A percentile compares a stretch with the other conserved stretches of the same genome.
These are phyloP conservation scores for Bondarzewia mesenterica DNA, from an alignment of 1,284 basidiomycete genomes.

Conservation along the genomic window DNA sequence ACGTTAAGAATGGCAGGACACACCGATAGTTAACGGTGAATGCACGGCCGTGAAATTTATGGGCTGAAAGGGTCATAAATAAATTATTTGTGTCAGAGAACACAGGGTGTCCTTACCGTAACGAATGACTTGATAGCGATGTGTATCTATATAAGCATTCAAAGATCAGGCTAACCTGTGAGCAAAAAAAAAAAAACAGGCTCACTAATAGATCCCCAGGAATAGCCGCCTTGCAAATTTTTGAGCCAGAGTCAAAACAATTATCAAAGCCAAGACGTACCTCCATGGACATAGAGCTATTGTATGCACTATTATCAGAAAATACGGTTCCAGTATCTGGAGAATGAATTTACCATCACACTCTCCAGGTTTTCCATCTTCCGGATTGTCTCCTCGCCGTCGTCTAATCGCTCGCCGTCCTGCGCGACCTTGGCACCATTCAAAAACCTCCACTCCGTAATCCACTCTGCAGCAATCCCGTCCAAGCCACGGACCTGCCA, in stretches of 20 bases:
- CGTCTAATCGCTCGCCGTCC: constrained; percentile 24
- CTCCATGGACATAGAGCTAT: constrained; percentile 73
- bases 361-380: constrained; percentile 48
- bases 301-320: too few species aligned
- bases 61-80: constrained; percentile 30
- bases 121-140: constrained; percentile 61
- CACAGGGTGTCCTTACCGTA: constrained; percentile 31
- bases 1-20: too few species aligned
- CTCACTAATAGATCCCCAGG: constrained; percentile 60
- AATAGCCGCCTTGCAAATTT: constrained; percentile 42
- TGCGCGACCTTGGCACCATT: constrained; percentile 16
- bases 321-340: too few species aligned
- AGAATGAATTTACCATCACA: constrained; percentile 40
- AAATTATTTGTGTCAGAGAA: constrained; percentile 1
- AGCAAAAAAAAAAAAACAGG: constrained; percentile 3
- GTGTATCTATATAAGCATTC: constrained; percentile 44
- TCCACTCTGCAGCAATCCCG: constrained; percentile 76
- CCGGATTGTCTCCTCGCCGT: constrained; percentile 30
- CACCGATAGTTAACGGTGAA: constrained; percentile 57
- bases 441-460: constrained; percentile 50
- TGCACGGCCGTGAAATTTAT: constrained; percentile 63
- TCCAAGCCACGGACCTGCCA: constrained; percentile 74
- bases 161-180: constrained; percentile 9
- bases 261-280: constrained; percentile 24
- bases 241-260: neutral